Conservation (phyloP, 345 rosid genomes). For the Syzygium jambos region DNA sequence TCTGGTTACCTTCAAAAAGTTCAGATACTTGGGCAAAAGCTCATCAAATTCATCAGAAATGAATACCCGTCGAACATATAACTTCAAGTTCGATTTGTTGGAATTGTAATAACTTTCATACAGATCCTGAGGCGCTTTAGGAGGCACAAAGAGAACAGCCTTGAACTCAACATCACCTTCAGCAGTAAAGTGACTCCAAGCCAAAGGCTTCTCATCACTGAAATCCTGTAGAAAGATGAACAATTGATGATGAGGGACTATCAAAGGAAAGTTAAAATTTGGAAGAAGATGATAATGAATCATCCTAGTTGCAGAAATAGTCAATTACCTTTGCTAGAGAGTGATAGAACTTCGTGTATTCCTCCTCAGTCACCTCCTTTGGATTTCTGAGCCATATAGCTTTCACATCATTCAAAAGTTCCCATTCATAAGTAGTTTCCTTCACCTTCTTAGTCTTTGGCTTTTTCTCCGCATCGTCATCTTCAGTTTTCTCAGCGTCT, state of each 20-base stretch:
- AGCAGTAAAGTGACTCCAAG: conserved; percentile 93
- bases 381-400: conserved; percentile 98
- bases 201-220: conserved; percentile 71
- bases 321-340: conserved; percentile 71
- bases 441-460: conserved; percentile 71
- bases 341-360: conserved; percentile 83
- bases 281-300: neutral
- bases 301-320: neutral
- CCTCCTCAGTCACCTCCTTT: conserved; percentile 90
- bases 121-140: conserved; percentile 88
- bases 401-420: conserved; percentile 87
- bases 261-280: neutral
- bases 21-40: conserved; percentile 87
- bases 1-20: conserved; percentile 68
- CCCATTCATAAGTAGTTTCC: conserved; percentile 89
- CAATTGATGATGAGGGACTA: neutral
- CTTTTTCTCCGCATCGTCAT: conserved; percentile 67
- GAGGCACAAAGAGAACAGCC: conserved; percentile 89
- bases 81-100: conserved; percentile 82
- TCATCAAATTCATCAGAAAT: conserved; percentile 98
- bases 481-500: conserved; percentile 56
- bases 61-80: conserved; percentile 92
- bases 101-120: conserved; percentile 91
- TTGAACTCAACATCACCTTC: conserved; percentile 99
- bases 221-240: conserved; percentile 48